phyloP scores from a whole-genome alignment of 2,329 filamentous ascomycete genomes.

The Botrytis tulipae region DNA sequence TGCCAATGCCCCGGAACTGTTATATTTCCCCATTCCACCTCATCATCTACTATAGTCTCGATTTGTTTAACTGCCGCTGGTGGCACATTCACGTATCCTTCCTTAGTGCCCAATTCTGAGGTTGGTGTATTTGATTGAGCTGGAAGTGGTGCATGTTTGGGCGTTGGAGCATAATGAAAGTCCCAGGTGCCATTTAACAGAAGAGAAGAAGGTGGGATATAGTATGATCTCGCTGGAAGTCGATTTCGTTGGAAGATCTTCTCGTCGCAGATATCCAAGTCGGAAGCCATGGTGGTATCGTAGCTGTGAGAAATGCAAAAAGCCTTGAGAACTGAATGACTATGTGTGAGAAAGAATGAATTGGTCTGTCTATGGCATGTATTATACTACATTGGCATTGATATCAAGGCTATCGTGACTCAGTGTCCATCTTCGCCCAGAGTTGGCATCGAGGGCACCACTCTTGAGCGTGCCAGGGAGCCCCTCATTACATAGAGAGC shows the following conservation, averaged over 20 bases:
- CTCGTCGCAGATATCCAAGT: conserved; percentile 49
- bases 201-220: conserved; percentile 50
- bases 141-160: conserved; percentile 45
- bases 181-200: conserved; percentile 57
- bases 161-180: conserved; percentile 51
- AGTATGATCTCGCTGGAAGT: conserved; percentile 52
- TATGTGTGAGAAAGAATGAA: background rate
- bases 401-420: background rate
- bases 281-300: conserved; percentile 8
- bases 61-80: background rate
- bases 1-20: conserved; percentile 69
- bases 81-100: background rate
- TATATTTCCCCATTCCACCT: conserved; percentile 40
- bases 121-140: conserved; percentile 4
- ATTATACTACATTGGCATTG: background rate
- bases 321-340: background rate
- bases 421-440: background rate
- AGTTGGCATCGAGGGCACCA: background rate
- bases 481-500: background rate
- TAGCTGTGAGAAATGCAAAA: background rate
- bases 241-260: conserved; percentile 53
- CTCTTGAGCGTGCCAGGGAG: background rate
- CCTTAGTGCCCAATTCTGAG: background rate
- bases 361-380: background rate
- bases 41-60: background rate